Conservation (phyloP, 345 rosid species). For the Brassica cretica region DNA sequence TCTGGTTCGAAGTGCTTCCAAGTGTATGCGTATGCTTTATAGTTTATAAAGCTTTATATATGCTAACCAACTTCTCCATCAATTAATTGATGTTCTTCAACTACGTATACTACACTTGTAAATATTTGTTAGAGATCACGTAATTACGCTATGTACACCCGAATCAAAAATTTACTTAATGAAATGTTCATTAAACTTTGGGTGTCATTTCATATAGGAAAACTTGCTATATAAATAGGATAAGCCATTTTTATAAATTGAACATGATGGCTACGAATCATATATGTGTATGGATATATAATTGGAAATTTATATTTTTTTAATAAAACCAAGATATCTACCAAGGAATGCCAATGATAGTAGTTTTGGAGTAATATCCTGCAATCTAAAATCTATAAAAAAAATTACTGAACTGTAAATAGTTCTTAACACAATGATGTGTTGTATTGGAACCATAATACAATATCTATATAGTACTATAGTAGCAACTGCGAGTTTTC, state of each 20-base stretch:
- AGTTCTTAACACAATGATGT: not conserved
- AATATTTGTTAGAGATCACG: not conserved
- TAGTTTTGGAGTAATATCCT: not conserved
- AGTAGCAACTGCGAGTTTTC: not conserved
- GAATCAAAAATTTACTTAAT: not conserved
- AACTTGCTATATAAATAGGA: constrained; percentile 5
- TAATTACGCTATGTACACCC: not conserved
- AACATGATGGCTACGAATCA: not conserved
- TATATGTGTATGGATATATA: not conserved
- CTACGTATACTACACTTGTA: not conserved
- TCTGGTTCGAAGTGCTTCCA: not conserved
- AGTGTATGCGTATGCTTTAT: constrained; percentile 22
- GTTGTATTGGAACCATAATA: not conserved
- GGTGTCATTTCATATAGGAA: not conserved
- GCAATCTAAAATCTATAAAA: not conserved
- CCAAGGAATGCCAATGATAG: constrained; percentile 10
- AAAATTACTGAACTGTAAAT: not conserved
- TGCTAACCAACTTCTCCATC: not conserved
- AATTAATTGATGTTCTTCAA: not conserved
- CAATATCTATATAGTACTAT: not conserved
- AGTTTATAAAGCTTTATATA: not conserved
- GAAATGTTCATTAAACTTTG: not conserved
- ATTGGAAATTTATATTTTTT: not conserved
- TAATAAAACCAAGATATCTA: not conserved
- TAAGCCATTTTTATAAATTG: not conserved